Percentiles rank a stretch among this genome's conserved stretches.
Evolutionary conservation across 2,329 filamentous ascomycete species (phyloP).

Genomic region (Thelonectria rubi): DNA sequence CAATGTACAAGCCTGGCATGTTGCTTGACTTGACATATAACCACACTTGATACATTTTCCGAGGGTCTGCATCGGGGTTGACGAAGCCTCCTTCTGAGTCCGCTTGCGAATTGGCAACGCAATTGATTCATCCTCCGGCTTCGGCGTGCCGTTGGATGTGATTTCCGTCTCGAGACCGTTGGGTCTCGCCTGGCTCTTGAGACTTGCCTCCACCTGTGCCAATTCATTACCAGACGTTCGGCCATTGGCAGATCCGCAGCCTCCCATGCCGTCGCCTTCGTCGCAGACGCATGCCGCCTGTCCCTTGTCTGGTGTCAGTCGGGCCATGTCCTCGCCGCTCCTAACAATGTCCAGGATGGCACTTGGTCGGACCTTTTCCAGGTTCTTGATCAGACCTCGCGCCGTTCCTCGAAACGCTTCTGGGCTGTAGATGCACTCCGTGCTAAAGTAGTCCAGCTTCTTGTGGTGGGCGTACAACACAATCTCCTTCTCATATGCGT

Average conservation of each 20-base stretch:
- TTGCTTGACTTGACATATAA: slow-evolving; percentile 92
- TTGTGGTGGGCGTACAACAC: slow-evolving; percentile 97
- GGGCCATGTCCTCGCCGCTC: slow-evolving; percentile 96
- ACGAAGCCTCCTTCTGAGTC: slow-evolving; percentile 39
- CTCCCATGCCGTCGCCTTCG: slow-evolving; percentile 60
- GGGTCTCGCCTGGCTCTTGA: slow-evolving; percentile 36
- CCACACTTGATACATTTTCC: slow-evolving; percentile 88
- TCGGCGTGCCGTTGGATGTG: slow-evolving; percentile 36
- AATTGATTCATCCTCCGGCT: slow-evolving; percentile 42
- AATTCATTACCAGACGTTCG: slow-evolving; percentile 77
- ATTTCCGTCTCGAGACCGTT: slow-evolving; percentile 46
- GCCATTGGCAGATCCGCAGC: slow-evolving; percentile 75
- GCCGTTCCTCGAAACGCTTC: slow-evolving; percentile 96
- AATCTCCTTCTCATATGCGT: slow-evolving; percentile 99
- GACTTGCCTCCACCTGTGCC: slow-evolving; percentile 76
- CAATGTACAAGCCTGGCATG: slow-evolving; percentile 93
- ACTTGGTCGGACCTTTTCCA: slow-evolving; percentile 91
- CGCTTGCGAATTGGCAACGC: slow-evolving; percentile 48
- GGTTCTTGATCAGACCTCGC: slow-evolving; percentile 89
- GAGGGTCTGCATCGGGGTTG: slow-evolving; percentile 72
- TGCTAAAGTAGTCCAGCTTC: slow-evolving; percentile 96
- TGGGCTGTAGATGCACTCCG: slow-evolving; percentile 97
- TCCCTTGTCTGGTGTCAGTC: slow-evolving; percentile 61
- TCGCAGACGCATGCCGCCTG: slow-evolving; percentile 50
- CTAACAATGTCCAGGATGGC: slow-evolving; percentile 94